Evolutionary conservation across 345 rosid genomes (phyloP).

Genomic region (Nephelium lappaceum): DNA sequence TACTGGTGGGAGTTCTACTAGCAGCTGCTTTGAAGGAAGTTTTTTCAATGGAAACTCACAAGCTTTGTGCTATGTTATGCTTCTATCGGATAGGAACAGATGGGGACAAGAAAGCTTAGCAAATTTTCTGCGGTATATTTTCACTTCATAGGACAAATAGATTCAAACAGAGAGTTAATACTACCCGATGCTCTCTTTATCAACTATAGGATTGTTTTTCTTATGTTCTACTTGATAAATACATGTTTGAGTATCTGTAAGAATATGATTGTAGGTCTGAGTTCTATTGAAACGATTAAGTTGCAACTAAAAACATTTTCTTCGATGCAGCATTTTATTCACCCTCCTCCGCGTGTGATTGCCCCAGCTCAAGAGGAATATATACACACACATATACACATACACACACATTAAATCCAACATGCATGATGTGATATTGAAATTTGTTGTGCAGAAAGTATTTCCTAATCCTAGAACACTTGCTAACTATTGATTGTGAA

Average conservation of each 20-base stretch:
- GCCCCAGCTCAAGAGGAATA: background rate
- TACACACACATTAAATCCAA: too few relatives aligned
- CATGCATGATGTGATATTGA: too few relatives aligned
- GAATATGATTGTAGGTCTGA: background rate
- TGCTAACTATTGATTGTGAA: too few relatives aligned
- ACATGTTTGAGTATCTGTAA: background rate
- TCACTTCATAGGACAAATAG: background rate
- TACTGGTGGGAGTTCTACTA: background rate
- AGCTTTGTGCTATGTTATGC: background rate
- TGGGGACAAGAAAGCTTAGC: background rate
- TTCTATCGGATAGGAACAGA: background rate
- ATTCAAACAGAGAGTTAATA: background rate
- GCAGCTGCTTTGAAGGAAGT: background rate
- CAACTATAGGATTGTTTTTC: background rate
- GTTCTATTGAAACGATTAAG: background rate
- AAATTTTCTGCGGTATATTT: background rate
- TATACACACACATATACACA: too few relatives aligned
- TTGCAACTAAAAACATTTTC: background rate
- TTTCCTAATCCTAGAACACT: too few relatives aligned
- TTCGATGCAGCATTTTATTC: background rate
- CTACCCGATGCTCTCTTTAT: slow-evolving; percentile 4
- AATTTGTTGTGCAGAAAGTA: too few relatives aligned
- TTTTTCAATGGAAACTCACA: background rate
- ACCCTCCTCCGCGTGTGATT: background rate
- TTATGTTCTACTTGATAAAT: background rate